These are phyloP conservation scores for Pinus taeda DNA, from an alignment of 75 land plant genomes.

Conservation along the genomic window DNA sequence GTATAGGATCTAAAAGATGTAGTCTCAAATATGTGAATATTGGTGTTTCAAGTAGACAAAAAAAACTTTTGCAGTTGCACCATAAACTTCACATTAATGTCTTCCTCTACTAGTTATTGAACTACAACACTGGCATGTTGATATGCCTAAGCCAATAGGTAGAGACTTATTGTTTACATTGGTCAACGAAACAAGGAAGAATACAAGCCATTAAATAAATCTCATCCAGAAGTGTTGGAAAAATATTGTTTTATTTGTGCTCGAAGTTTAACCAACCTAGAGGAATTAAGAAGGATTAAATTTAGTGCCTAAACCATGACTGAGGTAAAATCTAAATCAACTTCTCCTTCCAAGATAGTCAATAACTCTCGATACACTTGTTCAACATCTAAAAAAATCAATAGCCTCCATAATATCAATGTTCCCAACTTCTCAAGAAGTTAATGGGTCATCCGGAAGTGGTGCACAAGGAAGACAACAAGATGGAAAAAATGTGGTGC, in stretches of 20 bases:
- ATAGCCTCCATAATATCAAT: constrained; percentile 78
- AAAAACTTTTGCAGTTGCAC: constrained; percentile 94
- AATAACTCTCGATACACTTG: constrained; percentile 83
- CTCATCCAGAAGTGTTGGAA: constrained; percentile 59
- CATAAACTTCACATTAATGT: constrained; percentile 91
- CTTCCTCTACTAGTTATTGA: constrained; percentile 90
- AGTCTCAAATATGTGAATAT: constrained; percentile 92
- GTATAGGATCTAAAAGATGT: constrained; percentile 19
- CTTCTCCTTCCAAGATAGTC: constrained; percentile 80
- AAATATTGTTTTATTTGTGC: constrained; percentile 75
- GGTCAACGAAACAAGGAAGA: constrained; percentile 97
- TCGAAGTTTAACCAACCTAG: constrained; percentile 81
- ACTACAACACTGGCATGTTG: constrained; percentile 87
- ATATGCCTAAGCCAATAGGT: constrained; percentile 94
- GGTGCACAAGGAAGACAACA: constrained; percentile 71
- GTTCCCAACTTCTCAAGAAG: constrained; percentile 98
- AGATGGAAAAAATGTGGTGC: constrained; percentile 70
- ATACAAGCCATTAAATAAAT: constrained; percentile 79
- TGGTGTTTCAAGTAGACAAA: constrained; percentile 93
- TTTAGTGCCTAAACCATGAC: constrained; percentile 99
- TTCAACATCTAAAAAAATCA: constrained; percentile 92
- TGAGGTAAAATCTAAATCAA: constrained; percentile 90
- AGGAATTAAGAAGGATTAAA: constrained; percentile 93
- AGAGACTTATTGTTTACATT: constrained; percentile 92
- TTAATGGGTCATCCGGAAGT: constrained; percentile 61